Conservation (phyloP, 805 yeast species). For the Barnettozyma botsteinii region DNA sequence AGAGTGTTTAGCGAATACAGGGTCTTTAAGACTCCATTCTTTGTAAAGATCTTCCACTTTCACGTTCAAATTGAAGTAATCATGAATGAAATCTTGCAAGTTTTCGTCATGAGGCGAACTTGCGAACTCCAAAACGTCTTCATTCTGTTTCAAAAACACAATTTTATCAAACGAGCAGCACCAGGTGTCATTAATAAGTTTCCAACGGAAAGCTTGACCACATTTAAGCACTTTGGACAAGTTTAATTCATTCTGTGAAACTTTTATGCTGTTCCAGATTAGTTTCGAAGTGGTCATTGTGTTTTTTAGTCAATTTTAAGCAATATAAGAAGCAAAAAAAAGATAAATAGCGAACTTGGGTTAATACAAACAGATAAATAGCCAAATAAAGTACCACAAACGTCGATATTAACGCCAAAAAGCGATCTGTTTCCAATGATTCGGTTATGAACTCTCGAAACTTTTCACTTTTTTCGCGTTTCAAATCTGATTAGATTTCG, state of each 20-base stretch:
- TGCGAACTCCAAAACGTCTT: constrained; percentile 43
- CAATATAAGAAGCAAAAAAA: background rate
- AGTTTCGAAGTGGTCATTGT: constrained; percentile 5
- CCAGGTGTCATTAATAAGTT: constrained; percentile 56
- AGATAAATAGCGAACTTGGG: background rate
- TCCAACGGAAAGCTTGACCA: constrained; percentile 71
- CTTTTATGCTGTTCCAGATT: constrained; percentile 17
- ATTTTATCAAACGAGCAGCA: constrained; percentile 58
- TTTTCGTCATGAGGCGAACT: constrained; percentile 32
- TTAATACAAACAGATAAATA: background rate
- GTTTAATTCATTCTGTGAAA: constrained; percentile 41
- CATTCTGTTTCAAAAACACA: constrained; percentile 59
- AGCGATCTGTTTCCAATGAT: no score
- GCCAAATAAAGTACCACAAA: background rate
- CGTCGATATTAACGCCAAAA: background rate
- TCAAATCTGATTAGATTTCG: background rate
- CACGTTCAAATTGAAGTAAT: constrained; percentile 67
- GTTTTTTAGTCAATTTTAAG: no score
- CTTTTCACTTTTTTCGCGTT: constrained; percentile 1
- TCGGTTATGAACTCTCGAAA: constrained; percentile 1
- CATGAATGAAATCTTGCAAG: constrained; percentile 42
- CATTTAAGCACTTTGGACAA: constrained; percentile 65
- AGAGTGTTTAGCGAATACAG: constrained; percentile 35
- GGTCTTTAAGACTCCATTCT: constrained; percentile 58
- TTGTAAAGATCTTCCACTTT: constrained; percentile 47